Base-by-base conservation (phyloP, 176 grass and related monocot genomes). In the Hyparrhenia diplandra region DNA sequence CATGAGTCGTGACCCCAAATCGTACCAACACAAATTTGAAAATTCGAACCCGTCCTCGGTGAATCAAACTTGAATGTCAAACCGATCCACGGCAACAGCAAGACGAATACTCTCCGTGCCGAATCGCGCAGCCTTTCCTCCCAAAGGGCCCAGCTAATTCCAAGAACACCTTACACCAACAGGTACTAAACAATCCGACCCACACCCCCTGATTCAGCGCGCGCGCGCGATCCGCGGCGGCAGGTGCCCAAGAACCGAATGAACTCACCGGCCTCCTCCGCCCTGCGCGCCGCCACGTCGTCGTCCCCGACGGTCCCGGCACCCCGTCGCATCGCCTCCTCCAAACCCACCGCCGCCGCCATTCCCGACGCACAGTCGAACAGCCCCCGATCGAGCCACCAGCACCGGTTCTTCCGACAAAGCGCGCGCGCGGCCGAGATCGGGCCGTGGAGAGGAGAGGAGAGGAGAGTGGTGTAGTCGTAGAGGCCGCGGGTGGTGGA, bases 241-340 rank as follows among this genome's bases (percentile, higher is more conserved):
- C 57, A 25, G 67, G 52, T 10, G 11, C 41, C 13, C 55, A 39
- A 37, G 64, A 81, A 24, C 17, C 21, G 39, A 45, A 45, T 12
- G 42, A 23, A 89, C 90, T 69, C 73, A 91, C 92, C 92, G 40
- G 77, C 88, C 75, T 94, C 89, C 86, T 94, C 83, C 8, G 86
- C 81, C 77, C 74, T 89, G 35, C 89, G 70, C 13, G 92, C 29
- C 4, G 67, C 86, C 67, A 94, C 62, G 31, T 85, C 76, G 8
- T 82, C 49, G 43, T 89, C 80, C 42, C 77, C 74, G 8, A 43
- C 23, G 77, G n/a, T n/a, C n/a, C n/a, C n/a, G n/a, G n/a, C n/a
- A n/a, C 27, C 54, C 87, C 27, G 35, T 46, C 86, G 57, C 71
- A 57, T 5, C 55, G 64, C 42, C 13, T 64, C 64, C 34, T 65